A percentile compares a stretch with the other conserved stretches of the same genome.
These are phyloP conservation scores for Aspergillus uvarum DNA, from an alignment of 2,329 filamentous ascomycete species.

Conservation along the genomic window DNA sequence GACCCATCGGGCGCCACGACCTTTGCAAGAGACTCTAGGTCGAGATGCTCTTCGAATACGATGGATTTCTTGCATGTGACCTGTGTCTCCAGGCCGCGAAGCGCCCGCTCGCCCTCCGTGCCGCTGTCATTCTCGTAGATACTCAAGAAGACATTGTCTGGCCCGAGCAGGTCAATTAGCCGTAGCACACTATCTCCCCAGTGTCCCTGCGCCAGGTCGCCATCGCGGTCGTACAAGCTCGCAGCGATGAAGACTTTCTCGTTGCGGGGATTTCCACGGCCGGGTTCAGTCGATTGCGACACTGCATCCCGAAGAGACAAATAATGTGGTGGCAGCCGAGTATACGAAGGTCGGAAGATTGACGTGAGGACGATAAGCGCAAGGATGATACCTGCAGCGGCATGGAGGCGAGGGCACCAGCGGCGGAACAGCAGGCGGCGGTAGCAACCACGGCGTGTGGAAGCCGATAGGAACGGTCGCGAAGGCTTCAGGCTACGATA, in stretches of 20 bases:
- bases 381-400: slow-evolving; percentile 21
- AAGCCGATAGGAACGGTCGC: slow-evolving; percentile 24
- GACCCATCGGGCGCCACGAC: slow-evolving; percentile 63
- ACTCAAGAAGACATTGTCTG: slow-evolving; percentile 67
- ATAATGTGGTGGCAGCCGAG: slow-evolving; percentile 55
- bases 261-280: slow-evolving; percentile 53
- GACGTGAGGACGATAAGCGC: slow-evolving; percentile 39
- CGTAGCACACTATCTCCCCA: slow-evolving; percentile 64
- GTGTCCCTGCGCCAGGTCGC: slow-evolving; percentile 59
- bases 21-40: slow-evolving; percentile 57
- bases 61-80: slow-evolving; percentile 54
- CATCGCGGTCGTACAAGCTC: slow-evolving; percentile 65
- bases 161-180: slow-evolving; percentile 65
- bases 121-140: slow-evolving; percentile 73
- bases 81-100: slow-evolving; percentile 54
- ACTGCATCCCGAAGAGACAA: slow-evolving; percentile 34
- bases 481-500: slow-evolving; percentile 33
- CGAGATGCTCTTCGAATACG: slow-evolving; percentile 60
- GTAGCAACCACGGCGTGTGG: slow-evolving; percentile 25
- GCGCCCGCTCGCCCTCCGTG: slow-evolving; percentile 53
- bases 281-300: slow-evolving; percentile 32
- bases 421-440: slow-evolving; percentile 34
- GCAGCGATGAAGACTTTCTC: slow-evolving; percentile 74
- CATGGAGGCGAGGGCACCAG: slow-evolving; percentile 31
- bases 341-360: slow-evolving; percentile 58